Percentiles rank a stretch among this genome's conserved stretches.
These are phyloP conservation scores for Babjeviella inositovora DNA, from an alignment of 805 yeast species.

Conservation along the genomic window DNA sequence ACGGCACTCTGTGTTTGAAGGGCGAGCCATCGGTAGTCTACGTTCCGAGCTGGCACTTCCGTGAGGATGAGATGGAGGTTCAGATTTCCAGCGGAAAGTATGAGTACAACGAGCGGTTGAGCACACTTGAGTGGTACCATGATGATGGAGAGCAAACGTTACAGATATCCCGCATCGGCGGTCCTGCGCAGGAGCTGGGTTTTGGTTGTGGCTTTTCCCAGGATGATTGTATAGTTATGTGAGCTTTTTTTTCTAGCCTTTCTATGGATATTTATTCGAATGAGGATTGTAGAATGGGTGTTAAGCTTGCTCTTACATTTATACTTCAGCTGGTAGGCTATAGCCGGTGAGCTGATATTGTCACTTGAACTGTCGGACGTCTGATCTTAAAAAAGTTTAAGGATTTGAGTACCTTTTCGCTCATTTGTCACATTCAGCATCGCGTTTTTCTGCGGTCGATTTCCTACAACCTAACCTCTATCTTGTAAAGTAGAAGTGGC, in stretches of 20 bases:
- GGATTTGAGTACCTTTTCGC: too few relatives aligned
- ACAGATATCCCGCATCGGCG: slow-evolving; percentile 7
- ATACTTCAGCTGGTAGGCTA: too few relatives aligned
- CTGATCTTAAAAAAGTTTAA: too few relatives aligned
- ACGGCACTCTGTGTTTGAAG: slow-evolving; percentile 9
- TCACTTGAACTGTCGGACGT: too few relatives aligned
- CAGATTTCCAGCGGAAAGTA: slow-evolving; percentile 40
- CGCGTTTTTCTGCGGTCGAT: too few relatives aligned
- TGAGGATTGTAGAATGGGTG: slow-evolving; percentile 10
- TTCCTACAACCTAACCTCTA: too few relatives aligned
- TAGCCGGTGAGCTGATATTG: too few relatives aligned
- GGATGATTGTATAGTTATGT: slow-evolving; percentile 5
- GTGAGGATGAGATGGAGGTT: slow-evolving; percentile 26
- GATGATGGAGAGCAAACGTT: slow-evolving; percentile 7
- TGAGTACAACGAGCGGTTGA: slow-evolving; percentile 29
- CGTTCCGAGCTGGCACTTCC: slow-evolving; percentile 64
- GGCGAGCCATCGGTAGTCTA: slow-evolving; percentile 39
- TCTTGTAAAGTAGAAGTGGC: too few relatives aligned
- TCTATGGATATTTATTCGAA: not conserved
- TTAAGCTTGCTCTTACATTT: too few relatives aligned
- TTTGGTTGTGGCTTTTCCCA: slow-evolving; percentile 1
- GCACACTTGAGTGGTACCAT: slow-evolving; percentile 62
- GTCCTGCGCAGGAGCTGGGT: slow-evolving; percentile 3
- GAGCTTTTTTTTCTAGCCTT: not conserved
- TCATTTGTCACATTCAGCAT: too few relatives aligned